Evolutionary conservation across 208 protist species (phyloP).

Genomic region (Angomonas ambiguus): DNA sequence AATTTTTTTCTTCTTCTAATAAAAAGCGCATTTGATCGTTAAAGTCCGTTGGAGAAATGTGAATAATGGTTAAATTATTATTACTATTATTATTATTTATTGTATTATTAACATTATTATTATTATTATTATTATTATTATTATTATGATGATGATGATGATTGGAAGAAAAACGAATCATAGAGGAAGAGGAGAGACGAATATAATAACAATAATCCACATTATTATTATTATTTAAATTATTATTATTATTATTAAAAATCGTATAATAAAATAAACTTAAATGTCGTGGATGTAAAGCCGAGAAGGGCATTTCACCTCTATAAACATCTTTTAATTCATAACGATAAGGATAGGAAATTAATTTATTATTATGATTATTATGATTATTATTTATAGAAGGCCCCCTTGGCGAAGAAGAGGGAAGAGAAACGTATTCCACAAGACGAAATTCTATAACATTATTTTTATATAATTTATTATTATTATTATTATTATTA

Average conservation of each 20-base stretch:
- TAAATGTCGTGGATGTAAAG: too few relatives aligned
- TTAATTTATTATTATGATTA: constrained; percentile 1
- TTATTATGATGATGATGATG: background rate
- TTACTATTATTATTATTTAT: constrained; percentile 1
- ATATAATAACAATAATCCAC: background rate
- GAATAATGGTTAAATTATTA: constrained; percentile 4
- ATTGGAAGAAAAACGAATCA: background rate
- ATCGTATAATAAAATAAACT: too few relatives aligned
- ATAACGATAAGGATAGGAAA: too few relatives aligned
- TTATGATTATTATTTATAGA: constrained; percentile 1
- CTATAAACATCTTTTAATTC: background rate
- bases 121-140: background rate
- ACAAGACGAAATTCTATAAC: too few relatives aligned
- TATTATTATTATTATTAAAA: constrained; percentile 4
- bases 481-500: constrained; percentile 3
- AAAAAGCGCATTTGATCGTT: too few relatives aligned
- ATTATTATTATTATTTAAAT: background rate
- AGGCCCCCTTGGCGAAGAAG: too few relatives aligned
- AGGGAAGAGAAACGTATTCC: too few relatives aligned
- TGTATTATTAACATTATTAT: background rate
- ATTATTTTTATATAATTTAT: constrained; percentile 1
- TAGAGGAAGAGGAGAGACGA: background rate
- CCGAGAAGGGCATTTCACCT: background rate
- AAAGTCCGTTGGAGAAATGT: too few relatives aligned
- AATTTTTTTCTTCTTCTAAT: too few relatives aligned